A percentile compares a stretch with the other conserved stretches of the same genome.
phyloP scores from a whole-genome alignment of 2,329 filamentous ascomycete species.

The Verticillium longisporum region DNA sequence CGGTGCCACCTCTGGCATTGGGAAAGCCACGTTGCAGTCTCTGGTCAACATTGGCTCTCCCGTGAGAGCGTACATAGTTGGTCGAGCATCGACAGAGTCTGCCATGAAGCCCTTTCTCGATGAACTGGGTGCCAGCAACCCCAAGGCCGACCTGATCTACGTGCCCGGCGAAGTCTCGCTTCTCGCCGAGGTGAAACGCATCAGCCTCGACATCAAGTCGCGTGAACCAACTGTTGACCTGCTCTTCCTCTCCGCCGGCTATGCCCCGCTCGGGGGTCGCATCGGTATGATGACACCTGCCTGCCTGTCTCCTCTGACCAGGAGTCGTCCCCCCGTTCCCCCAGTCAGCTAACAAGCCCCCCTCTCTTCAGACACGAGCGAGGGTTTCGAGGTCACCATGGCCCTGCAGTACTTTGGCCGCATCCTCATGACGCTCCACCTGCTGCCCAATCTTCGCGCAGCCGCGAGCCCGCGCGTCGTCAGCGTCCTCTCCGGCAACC shows the following conservation, averaged over 20 bases:
- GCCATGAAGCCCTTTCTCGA: constrained; percentile 23
- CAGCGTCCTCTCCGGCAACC: constrained; percentile 16
- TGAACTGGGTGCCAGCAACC: constrained; percentile 26
- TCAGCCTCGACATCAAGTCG: constrained; percentile 29
- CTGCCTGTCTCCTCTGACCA: neutral
- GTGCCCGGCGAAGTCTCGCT: constrained; percentile 35
- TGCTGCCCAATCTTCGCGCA: constrained; percentile 30
- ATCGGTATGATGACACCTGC: constrained; percentile 1
- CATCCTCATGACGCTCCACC: constrained; percentile 29
- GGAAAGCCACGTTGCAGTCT: constrained; percentile 28
- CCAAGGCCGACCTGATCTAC: constrained; percentile 34
- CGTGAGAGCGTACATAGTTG: constrained; percentile 34
- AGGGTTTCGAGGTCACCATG: constrained; percentile 34
- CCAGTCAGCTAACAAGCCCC: neutral
- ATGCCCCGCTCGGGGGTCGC: constrained; percentile 30
- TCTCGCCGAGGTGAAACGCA: constrained; percentile 29
- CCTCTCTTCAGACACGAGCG: constrained; percentile 23
- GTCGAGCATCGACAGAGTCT: constrained; percentile 27
- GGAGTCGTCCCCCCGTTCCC: too few relatives aligned
- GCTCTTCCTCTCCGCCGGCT: constrained; percentile 36
- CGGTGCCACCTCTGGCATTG: constrained; percentile 39
- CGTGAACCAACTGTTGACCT: constrained; percentile 32
- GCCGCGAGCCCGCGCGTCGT: constrained; percentile 15
- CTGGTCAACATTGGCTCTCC: constrained; percentile 25
- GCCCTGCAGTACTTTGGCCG: constrained; percentile 35